Conservation (phyloP, 75 land plant genomes). For the Pinus tabuliformis region DNA sequence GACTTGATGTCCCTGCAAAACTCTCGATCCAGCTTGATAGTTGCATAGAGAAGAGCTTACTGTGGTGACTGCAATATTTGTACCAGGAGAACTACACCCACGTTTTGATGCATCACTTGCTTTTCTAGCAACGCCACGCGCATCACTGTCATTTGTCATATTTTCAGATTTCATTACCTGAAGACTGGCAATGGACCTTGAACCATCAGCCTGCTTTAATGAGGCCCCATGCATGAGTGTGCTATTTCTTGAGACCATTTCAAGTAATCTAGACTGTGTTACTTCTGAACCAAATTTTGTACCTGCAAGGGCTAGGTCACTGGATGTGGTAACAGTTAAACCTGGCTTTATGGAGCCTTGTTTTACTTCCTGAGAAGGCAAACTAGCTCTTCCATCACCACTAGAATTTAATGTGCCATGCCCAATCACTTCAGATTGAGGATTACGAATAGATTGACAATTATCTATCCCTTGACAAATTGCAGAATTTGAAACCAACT, state of each 20-base stretch:
- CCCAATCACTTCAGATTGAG: background rate
- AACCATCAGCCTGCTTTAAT: slow-evolving; percentile 16
- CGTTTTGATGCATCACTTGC: slow-evolving; percentile 15
- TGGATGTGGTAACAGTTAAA: slow-evolving; percentile 10
- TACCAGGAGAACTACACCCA: slow-evolving; percentile 9
- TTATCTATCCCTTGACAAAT: background rate
- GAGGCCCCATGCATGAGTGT: slow-evolving; percentile 15
- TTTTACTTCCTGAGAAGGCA: slow-evolving; percentile 1
- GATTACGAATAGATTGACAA: background rate
- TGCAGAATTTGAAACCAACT: background rate
- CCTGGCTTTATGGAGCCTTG: background rate
- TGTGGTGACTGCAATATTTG: background rate
- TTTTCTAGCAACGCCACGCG: slow-evolving; percentile 20
- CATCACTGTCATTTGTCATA: slow-evolving; percentile 6
- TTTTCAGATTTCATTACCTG: background rate
- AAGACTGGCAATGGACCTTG: background rate
- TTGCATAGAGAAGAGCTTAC: slow-evolving; percentile 9
- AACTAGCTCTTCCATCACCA: background rate
- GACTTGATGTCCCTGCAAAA: background rate
- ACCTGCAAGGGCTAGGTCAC: slow-evolving; percentile 8
- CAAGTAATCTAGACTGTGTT: slow-evolving; percentile 17
- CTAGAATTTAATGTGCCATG: background rate
- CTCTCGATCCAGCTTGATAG: background rate
- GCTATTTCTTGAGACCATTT: slow-evolving; percentile 16
- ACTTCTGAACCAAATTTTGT: slow-evolving; percentile 15